Percentiles rank a stretch among this genome's conserved stretches.
phyloP scores from a whole-genome alignment of 1,284 basidiomycete genomes.

The Boletus hoseneyae region DNA sequence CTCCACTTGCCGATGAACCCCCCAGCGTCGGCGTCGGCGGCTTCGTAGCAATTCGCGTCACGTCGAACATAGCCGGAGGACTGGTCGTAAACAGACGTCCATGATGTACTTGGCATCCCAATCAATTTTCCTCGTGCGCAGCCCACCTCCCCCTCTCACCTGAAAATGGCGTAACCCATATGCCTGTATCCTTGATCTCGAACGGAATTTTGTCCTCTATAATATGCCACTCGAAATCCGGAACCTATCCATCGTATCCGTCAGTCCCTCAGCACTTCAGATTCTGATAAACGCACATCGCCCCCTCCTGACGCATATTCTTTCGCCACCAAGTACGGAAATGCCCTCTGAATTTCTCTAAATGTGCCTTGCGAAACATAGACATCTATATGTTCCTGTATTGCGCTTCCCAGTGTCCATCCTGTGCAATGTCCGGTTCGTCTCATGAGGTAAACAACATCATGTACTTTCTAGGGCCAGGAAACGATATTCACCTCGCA shows the following conservation, averaged over 20 bases:
- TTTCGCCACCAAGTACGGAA: conserved; percentile 75
- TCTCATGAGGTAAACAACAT: conserved; percentile 5
- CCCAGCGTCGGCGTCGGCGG: conserved; percentile 43
- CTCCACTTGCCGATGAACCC: conserved; percentile 11
- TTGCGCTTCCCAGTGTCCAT: conserved; percentile 67
- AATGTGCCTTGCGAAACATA: conserved; percentile 68
- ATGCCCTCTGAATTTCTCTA: conserved; percentile 58
- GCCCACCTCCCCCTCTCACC: conserved; percentile 40
- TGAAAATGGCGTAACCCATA: conserved; percentile 62
- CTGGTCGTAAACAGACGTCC: conserved; percentile 52
- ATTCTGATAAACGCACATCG: conserved; percentile 46
- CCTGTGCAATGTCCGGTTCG: conserved; percentile 37
- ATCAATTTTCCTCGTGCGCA: conserved; percentile 1
- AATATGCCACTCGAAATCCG: conserved; percentile 77
- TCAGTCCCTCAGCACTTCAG: conserved; percentile 2
- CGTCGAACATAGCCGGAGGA: conserved; percentile 39
- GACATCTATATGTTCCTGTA: conserved; percentile 71
- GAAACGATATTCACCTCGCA: conserved; percentile 52
- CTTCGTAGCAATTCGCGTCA: conserved; percentile 41
- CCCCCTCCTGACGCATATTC: conserved; percentile 78
- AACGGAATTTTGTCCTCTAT: conserved; percentile 64
- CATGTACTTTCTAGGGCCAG: not conserved
- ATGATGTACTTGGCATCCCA: conserved; percentile 51
- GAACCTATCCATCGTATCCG: conserved; percentile 46
- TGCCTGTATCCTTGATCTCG: conserved; percentile 59